Evolutionary conservation across 2,329 filamentous ascomycete genomes (phyloP).

Genomic region (Incumbomyces delicatus): DNA sequence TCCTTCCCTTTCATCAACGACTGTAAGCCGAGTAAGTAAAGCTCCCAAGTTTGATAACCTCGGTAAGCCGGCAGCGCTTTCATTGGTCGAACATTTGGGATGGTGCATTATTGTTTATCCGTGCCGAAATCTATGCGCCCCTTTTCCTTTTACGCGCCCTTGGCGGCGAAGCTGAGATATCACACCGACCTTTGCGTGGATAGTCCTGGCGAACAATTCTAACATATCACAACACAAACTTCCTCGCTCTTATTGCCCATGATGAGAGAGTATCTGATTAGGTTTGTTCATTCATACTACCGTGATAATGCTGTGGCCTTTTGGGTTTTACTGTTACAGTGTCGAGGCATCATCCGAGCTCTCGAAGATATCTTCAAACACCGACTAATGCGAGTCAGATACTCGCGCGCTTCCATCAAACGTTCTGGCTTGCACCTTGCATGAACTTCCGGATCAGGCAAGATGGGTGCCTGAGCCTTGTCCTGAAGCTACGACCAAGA

Average conservation of each 20-base stretch:
- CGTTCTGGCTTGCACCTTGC: neutral
- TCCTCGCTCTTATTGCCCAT: too few species aligned
- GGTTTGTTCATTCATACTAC: too few species aligned
- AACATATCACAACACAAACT: too few species aligned
- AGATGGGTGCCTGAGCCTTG: neutral
- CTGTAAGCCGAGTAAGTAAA: too few species aligned
- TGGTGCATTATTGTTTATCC: too few species aligned
- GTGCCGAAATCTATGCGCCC: neutral
- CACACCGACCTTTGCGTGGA: too few species aligned
- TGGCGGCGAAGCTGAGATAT: neutral
- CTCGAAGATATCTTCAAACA: neutral
- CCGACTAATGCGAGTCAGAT: neutral
- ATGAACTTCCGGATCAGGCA: neutral
- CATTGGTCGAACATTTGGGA: neutral
- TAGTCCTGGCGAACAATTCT: too few species aligned
- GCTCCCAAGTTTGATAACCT: neutral
- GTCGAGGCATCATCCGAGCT: too few species aligned
- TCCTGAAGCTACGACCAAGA: conserved; percentile 2
- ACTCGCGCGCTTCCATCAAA: conserved; percentile 2
- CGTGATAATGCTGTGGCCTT: too few species aligned
- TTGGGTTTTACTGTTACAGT: too few species aligned
- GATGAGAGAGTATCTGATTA: too few species aligned
- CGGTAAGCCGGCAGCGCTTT: neutral
- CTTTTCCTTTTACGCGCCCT: conserved; percentile 3
- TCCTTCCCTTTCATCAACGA: too few species aligned